Evolutionary conservation across 1,139 yeast species (phyloP).

Genomic region (Magnusiomyces magnusii): DNA sequence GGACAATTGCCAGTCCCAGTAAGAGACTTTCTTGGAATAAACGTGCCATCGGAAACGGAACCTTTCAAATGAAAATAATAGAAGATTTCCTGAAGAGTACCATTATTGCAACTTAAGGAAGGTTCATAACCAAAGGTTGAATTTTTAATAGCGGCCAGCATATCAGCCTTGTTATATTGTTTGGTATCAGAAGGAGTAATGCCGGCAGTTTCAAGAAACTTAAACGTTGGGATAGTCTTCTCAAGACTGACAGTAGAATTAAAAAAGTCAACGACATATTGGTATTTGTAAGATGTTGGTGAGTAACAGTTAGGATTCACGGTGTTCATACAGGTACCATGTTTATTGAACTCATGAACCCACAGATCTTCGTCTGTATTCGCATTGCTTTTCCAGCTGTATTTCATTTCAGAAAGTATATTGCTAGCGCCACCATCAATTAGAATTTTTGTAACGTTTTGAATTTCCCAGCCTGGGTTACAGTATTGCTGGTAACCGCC

Average conservation of each 20-base stretch:
- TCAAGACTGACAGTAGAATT: slow-evolving; percentile 57
- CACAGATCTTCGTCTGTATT: slow-evolving; percentile 73
- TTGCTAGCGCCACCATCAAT: slow-evolving; percentile 43
- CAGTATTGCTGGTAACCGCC: slow-evolving; percentile 76
- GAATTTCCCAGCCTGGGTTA: slow-evolving; percentile 50
- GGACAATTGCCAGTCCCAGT: slow-evolving; percentile 53
- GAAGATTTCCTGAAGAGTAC: slow-evolving; percentile 81
- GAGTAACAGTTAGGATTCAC: slow-evolving; percentile 62
- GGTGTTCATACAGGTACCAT: slow-evolving; percentile 87
- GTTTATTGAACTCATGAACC: slow-evolving; percentile 94
- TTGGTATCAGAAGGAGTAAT: slow-evolving; percentile 57
- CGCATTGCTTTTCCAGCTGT: slow-evolving; percentile 68
- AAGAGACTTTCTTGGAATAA: slow-evolving; percentile 56
- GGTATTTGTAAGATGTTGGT: slow-evolving; percentile 36
- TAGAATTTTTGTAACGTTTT: slow-evolving; percentile 48
- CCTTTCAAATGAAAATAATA: slow-evolving; percentile 78
- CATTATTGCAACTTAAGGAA: slow-evolving; percentile 63
- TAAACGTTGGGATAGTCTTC: slow-evolving; percentile 58
- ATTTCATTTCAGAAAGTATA: slow-evolving; percentile 50
- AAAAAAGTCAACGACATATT: slow-evolving; percentile 74
- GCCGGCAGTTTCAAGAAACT: slow-evolving; percentile 59
- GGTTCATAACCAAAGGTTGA: slow-evolving; percentile 30
- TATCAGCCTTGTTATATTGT: slow-evolving; percentile 58
- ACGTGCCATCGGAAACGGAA: slow-evolving; percentile 57
- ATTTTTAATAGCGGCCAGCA: slow-evolving; percentile 52